Evolutionary conservation across 1,284 basidiomycete genomes (phyloP).

Genomic region (Fomitopsis palustris): DNA sequence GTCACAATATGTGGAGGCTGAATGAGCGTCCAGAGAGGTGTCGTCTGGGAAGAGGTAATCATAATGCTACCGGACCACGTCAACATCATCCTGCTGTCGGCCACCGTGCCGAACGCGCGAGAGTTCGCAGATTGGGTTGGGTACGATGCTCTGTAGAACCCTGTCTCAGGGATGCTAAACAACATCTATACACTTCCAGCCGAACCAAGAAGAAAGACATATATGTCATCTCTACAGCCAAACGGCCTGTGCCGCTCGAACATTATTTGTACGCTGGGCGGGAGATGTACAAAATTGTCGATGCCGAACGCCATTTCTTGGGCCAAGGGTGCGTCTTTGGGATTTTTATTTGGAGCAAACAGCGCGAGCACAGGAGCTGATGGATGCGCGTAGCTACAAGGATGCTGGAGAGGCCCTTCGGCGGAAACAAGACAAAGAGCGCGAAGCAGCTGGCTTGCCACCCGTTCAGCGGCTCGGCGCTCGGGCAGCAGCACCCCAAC

Average conservation of each 20-base stretch:
- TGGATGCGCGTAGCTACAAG: conserved; percentile 63
- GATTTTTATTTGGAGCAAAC: not conserved
- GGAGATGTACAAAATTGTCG: conserved; percentile 91
- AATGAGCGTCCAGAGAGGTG: conserved; percentile 69
- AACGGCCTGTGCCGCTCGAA: conserved; percentile 95
- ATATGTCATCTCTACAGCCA: conserved; percentile 96
- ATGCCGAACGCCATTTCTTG: conserved; percentile 79
- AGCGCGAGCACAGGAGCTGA: not conserved
- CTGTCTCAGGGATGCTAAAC: not conserved
- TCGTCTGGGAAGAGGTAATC: conserved; percentile 99
- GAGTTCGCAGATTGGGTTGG: conserved; percentile 99
- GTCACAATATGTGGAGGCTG: not conserved
- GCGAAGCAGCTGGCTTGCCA: conserved; percentile 88
- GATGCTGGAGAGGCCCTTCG: conserved; percentile 85
- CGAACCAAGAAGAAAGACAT: conserved; percentile 99
- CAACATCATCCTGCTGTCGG: conserved; percentile 94
- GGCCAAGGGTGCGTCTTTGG: conserved; percentile 56
- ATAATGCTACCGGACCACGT: conserved; percentile 98
- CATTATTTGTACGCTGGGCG: conserved; percentile 95
- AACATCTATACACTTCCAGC: conserved; percentile 39
- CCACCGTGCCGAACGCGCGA: conserved; percentile 97
- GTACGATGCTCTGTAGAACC: conserved; percentile 42
- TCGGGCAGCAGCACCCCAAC: conserved; percentile 66
- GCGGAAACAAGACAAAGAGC: conserved; percentile 96
- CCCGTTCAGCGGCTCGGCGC: conserved; percentile 81